phyloP scores from a whole-genome alignment of 345 rosid genomes.

The Crucihimalaya himalaica region DNA sequence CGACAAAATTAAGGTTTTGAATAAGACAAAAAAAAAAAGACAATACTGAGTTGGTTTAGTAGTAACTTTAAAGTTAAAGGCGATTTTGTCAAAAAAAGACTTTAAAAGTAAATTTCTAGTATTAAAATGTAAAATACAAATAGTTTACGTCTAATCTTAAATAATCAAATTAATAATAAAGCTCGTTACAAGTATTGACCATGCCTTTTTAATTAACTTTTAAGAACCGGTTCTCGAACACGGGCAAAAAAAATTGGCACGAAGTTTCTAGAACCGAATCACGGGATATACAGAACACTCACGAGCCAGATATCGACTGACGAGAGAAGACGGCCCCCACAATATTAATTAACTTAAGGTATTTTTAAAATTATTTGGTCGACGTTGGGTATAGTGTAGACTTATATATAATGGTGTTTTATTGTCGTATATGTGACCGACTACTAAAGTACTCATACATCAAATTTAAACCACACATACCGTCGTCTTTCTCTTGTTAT shows the following conservation, averaged over 20 bases:
- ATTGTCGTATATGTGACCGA: slow-evolving; percentile 34
- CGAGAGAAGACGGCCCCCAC: slow-evolving; percentile 24
- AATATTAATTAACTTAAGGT: neutral
- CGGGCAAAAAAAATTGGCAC: neutral
- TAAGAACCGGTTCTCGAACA: slow-evolving; percentile 18
- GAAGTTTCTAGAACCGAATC: slow-evolving; percentile 35
- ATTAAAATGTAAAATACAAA: slow-evolving; percentile 12
- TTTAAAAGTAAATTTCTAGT: too few relatives aligned
- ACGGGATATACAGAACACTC: slow-evolving; percentile 36
- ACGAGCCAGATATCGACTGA: slow-evolving; percentile 30
- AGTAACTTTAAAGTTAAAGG: neutral
- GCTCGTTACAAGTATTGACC: too few relatives aligned
- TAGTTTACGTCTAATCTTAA: neutral
- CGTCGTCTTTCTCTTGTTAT: neutral
- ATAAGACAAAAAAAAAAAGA: neutral
- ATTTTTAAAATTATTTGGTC: slow-evolving; percentile 24
- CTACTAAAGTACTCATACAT: slow-evolving; percentile 11
- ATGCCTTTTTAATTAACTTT: too few relatives aligned
- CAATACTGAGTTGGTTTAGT: neutral
- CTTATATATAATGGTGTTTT: slow-evolving; percentile 22
- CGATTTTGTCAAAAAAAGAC: neutral
- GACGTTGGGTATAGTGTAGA: slow-evolving; percentile 27
- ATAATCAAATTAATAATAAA: neutral
- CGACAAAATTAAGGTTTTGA: slow-evolving; percentile 32
- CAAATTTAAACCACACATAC: slow-evolving; percentile 19